Conservation (phyloP, 2,329 filamentous ascomycete genomes). For the Massarina eburnea region DNA sequence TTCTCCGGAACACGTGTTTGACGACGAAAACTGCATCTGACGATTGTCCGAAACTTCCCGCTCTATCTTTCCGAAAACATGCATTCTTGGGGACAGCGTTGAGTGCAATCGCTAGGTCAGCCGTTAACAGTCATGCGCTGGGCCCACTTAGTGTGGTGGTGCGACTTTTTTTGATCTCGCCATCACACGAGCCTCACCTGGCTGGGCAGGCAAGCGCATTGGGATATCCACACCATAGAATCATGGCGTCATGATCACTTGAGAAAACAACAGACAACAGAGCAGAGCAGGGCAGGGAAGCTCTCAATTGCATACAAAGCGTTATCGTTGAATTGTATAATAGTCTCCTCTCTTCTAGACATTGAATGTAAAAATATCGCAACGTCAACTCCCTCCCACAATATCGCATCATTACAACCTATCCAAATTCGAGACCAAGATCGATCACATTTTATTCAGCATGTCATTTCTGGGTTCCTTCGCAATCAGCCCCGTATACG, state of each 20-base stretch:
- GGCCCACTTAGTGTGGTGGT: neutral
- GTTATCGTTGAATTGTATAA: slow-evolving; percentile 17
- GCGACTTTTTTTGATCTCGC: neutral
- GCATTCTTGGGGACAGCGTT: too few relatives aligned
- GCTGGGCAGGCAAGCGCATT: neutral
- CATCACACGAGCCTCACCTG: neutral
- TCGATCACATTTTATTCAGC: slow-evolving; percentile 5
- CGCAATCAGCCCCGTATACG: slow-evolving; percentile 12
- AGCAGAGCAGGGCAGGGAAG: too few relatives aligned
- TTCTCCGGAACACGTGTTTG: too few relatives aligned
- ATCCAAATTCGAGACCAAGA: too few relatives aligned
- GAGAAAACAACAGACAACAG: neutral
- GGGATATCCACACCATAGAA: neutral
- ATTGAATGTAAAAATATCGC: neutral
- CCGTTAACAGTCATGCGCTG: too few relatives aligned
- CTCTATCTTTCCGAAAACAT: too few relatives aligned
- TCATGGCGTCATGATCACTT: neutral
- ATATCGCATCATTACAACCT: too few relatives aligned
- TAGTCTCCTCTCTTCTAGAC: slow-evolving; percentile 17
- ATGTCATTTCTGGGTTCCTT: slow-evolving; percentile 14
- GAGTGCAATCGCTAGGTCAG: too few relatives aligned
- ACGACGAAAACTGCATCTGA: too few relatives aligned
- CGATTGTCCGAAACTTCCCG: too few relatives aligned
- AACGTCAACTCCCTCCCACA: too few relatives aligned
- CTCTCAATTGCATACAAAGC: too few relatives aligned